phyloP scores from a whole-genome alignment of 1,139 yeast genomes.

The Yamadazyma sp. region DNA sequence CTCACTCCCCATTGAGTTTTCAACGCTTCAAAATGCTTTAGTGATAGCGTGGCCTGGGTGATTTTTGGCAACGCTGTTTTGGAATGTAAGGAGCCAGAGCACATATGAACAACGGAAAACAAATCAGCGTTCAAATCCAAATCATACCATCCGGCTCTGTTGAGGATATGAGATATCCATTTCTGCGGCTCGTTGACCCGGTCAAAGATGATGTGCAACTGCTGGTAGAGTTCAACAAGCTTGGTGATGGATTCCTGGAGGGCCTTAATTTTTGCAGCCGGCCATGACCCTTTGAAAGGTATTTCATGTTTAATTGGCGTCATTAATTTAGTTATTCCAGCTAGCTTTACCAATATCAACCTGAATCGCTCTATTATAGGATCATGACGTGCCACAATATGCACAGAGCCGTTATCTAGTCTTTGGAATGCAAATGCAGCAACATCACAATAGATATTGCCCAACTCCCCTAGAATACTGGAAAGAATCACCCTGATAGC shows the following conservation, averaged over 20 bases:
- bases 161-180: constrained; percentile 29
- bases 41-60: constrained; percentile 32
- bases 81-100: constrained; percentile 28
- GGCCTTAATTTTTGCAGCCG: constrained; percentile 26
- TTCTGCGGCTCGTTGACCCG: constrained; percentile 26
- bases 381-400: constrained; percentile 24
- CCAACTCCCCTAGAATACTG: constrained; percentile 24
- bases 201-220: constrained; percentile 26
- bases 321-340: constrained; percentile 24
- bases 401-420: constrained; percentile 21
- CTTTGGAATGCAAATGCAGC: constrained; percentile 29
- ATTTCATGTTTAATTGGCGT: constrained; percentile 32
- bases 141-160: constrained; percentile 34
- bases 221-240: constrained; percentile 28
- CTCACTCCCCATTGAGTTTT: constrained; percentile 32
- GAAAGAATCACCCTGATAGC: constrained; percentile 28
- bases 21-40: constrained; percentile 31
- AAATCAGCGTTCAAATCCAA: constrained; percentile 31
- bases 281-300: constrained; percentile 38
- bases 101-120: constrained; percentile 34
- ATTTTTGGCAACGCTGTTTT: constrained; percentile 33
- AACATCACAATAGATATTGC: constrained; percentile 32
- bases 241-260: constrained; percentile 28
- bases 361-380: constrained; percentile 24
- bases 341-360: constrained; percentile 22